phyloP scores from a whole-genome alignment of 2,329 filamentous ascomycete genomes.

The Botryotinia calthae region DNA sequence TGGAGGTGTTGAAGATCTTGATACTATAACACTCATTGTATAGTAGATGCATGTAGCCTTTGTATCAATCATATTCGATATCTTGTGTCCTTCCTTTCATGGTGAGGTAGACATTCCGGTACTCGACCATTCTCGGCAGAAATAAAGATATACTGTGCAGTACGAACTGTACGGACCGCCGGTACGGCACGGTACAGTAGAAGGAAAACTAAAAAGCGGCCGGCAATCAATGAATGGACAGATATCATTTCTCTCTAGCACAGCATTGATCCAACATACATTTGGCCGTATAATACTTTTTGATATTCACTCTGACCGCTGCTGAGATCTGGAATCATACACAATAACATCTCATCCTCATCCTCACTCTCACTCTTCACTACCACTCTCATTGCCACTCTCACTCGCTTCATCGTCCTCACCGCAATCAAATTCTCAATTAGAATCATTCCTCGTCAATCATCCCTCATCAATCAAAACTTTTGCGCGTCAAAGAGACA shows the following conservation, averaged over 20 bases:
- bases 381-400: background rate
- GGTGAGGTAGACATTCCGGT: too few species aligned
- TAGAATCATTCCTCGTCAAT: background rate
- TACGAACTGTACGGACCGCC: background rate
- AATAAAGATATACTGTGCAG: background rate
- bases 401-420: background rate
- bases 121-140: background rate
- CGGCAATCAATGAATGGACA: background rate
- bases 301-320: background rate
- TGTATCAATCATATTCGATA: background rate
- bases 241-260: background rate
- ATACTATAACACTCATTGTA: too few species aligned
- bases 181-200: background rate
- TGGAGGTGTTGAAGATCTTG: too few species aligned
- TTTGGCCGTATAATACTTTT: background rate
- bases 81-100: background rate
- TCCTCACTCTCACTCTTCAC: too few species aligned
- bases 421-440: background rate
- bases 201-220: background rate
- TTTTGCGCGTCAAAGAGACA: background rate
- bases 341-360: background rate
- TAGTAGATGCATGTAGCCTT: too few species aligned
- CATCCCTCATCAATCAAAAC: background rate
- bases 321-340: background rate
- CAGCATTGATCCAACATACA: background rate